Conservation (phyloP, 495 filamentous ascomycete species). For the Bryoglossum gracile region DNA sequence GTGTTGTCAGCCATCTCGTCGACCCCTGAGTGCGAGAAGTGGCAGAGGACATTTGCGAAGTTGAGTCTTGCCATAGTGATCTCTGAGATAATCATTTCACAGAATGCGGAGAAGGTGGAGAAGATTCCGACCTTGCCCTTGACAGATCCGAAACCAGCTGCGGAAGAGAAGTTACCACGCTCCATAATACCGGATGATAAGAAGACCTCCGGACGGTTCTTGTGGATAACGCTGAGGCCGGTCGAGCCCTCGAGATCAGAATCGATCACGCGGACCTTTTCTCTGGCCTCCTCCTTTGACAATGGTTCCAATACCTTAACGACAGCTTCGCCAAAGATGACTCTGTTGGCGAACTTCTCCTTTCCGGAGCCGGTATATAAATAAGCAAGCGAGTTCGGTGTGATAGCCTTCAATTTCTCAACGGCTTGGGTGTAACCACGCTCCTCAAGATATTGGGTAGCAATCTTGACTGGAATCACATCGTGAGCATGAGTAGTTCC, state of each 20-base stretch:
- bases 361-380: conserved; percentile 13
- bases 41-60: conserved; percentile 17
- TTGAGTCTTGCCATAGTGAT: conserved; percentile 21
- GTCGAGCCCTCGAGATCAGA: conserved; percentile 21
- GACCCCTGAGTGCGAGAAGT: conserved; percentile 19
- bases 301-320: conserved; percentile 9
- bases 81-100: conserved; percentile 21
- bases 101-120: conserved; percentile 21
- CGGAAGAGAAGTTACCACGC: conserved; percentile 21
- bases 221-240: conserved; percentile 18
- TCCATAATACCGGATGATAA: conserved; percentile 20
- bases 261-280: conserved; percentile 12
- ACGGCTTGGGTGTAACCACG: conserved; percentile 17
- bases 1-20: conserved; percentile 22
- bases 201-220: conserved; percentile 18
- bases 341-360: conserved; percentile 13
- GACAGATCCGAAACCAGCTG: conserved; percentile 18
- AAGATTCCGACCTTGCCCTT: conserved; percentile 17
- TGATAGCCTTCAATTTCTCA: conserved; percentile 16
- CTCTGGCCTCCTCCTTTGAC: conserved; percentile 15
- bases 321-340: conserved; percentile 20
- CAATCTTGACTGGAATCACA: conserved; percentile 20
- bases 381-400: conserved; percentile 13
- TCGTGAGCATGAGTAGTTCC: conserved; percentile 19
- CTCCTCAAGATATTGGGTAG: conserved; percentile 13